These are phyloP conservation scores for Helotiales sp. DNA, from an alignment of 2,329 filamentous ascomycete species.

Conservation along the genomic window DNA sequence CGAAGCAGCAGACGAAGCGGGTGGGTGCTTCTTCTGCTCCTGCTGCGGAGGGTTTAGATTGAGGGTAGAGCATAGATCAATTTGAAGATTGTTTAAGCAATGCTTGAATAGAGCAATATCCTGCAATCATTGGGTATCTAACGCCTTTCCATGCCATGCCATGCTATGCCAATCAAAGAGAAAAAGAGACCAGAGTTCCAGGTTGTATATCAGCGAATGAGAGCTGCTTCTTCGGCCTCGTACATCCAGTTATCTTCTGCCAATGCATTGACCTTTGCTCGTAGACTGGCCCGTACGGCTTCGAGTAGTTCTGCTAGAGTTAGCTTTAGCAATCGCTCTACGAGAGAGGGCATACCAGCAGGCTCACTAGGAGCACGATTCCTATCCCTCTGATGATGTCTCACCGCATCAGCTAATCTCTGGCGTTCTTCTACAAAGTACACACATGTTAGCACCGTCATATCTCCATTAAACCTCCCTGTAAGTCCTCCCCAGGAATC, in stretches of 20 bases:
- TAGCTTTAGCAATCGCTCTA: constrained; percentile 6
- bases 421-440: constrained; percentile 61
- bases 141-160: constrained; percentile 19
- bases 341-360: constrained; percentile 56
- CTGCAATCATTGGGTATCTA: constrained; percentile 35
- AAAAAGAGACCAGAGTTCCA: background rate
- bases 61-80: constrained; percentile 30
- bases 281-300: constrained; percentile 70
- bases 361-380: constrained; percentile 64
- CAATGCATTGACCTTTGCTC: constrained; percentile 73
- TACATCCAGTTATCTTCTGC: constrained; percentile 93
- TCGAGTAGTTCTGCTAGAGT: constrained; percentile 66
- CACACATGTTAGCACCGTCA: constrained; percentile 31
- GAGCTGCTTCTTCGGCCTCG: constrained; percentile 54
- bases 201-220: constrained; percentile 25
- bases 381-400: constrained; percentile 62
- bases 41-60: constrained; percentile 65
- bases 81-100: constrained; percentile 8
- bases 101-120: constrained; percentile 23
- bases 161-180: constrained; percentile 6
- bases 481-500: background rate
- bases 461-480: constrained; percentile 9
- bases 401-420: constrained; percentile 63
- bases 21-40: constrained; percentile 50
- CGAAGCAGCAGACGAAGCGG: constrained; percentile 44